Conservation (phyloP, 257 asterid species). For the Solanum pimpinellifolium region DNA sequence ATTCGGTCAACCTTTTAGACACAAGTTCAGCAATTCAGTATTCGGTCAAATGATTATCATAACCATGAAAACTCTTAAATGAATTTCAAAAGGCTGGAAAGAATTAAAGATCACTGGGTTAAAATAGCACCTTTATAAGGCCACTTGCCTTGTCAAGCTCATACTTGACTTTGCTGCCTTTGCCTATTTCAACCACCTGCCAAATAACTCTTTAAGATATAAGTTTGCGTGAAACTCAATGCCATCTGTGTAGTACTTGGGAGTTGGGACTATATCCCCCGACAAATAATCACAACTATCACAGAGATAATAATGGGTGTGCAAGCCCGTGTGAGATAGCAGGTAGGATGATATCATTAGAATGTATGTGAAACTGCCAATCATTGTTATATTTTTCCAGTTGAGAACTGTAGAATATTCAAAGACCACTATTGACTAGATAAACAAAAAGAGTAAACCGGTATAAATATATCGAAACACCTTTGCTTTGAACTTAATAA, state of each 20-base stretch:
- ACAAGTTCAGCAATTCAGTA: not conserved
- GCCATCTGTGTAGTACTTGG: not conserved
- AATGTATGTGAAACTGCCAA: not conserved
- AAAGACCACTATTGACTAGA: not conserved
- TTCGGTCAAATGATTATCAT: not conserved
- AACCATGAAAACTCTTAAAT: not conserved
- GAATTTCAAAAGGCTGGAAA: not conserved
- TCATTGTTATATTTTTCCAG: not conserved
- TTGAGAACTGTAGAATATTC: not conserved
- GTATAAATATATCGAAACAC: not conserved
- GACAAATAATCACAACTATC: not conserved
- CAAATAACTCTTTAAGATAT: not conserved
- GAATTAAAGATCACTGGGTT: not conserved
- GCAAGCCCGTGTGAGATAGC: not conserved
- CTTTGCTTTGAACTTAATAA: not conserved
- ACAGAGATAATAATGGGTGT: not conserved
- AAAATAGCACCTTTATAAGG: slow-evolving; percentile 56
- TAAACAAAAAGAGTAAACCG: not conserved
- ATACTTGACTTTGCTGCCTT: slow-evolving; percentile 89
- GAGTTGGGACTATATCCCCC: not conserved
- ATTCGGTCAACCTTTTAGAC: slow-evolving; percentile 62
- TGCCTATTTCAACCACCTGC: slow-evolving; percentile 86
- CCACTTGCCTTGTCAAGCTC: slow-evolving; percentile 92
- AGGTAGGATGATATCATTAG: not conserved
- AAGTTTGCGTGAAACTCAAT: not conserved